Percentiles rank a stretch among this genome's conserved stretches.
These are phyloP conservation scores for Afroboletus lepidellus DNA, from an alignment of 1,284 basidiomycete species.

Conservation along the genomic window DNA sequence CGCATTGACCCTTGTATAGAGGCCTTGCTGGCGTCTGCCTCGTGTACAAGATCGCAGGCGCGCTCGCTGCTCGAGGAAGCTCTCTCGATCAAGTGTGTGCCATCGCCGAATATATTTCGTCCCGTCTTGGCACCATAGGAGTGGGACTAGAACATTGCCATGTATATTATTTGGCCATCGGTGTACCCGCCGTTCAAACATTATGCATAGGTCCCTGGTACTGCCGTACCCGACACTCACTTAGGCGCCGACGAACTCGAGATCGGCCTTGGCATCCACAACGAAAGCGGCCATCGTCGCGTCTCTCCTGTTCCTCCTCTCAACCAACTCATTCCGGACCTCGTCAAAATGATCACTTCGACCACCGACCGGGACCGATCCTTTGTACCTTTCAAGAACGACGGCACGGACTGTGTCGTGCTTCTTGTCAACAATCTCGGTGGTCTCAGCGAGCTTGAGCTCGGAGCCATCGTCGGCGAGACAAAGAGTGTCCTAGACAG, in stretches of 20 bases:
- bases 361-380: constrained; percentile 81
- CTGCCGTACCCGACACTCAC: constrained; percentile 58
- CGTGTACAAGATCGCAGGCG: constrained; percentile 91
- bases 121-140: constrained; percentile 78
- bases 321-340: constrained; percentile 64
- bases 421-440: constrained; percentile 82
- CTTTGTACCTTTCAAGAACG: constrained; percentile 75
- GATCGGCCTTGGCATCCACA: constrained; percentile 91
- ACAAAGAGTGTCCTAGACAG: constrained; percentile 52
- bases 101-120: constrained; percentile 67
- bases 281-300: constrained; percentile 80
- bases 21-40: constrained; percentile 88
- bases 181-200: not conserved
- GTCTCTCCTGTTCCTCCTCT: constrained; percentile 72
- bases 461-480: constrained; percentile 69
- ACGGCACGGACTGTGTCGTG: constrained; percentile 64
- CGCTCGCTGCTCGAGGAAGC: constrained; percentile 71
- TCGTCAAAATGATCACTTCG: constrained; percentile 73
- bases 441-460: constrained; percentile 83
- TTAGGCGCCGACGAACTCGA: constrained; percentile 72
- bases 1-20: constrained; percentile 36
- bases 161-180: constrained; percentile 39
- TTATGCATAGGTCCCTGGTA: constrained; percentile 70
- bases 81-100: constrained; percentile 73
- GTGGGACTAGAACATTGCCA: constrained; percentile 93